Base-by-base conservation (phyloP, 2,329 filamentous ascomycete genomes). In the Botryotinia calthae region DNA sequence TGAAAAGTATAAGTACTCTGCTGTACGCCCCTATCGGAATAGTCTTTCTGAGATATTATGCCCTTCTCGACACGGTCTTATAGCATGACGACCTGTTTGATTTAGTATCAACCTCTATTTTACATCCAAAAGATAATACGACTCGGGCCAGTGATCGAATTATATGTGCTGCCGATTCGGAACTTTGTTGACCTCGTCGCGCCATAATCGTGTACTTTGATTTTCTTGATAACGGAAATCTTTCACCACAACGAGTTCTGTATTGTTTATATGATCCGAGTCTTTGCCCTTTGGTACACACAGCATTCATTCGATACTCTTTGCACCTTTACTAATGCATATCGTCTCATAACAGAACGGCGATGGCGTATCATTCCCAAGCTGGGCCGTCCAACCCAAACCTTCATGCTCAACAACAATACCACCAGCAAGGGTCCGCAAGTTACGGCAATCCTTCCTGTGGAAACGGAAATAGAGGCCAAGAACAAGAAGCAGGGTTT, bases 401-500 rank as follows among this genome's bases (percentile, higher is more conserved):
- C 40, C 64, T 64, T 25, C 70, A 51, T n/a, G 54, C 58, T 16
- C 62, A 64, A 59, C 70, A 59, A 59, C 64, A 66, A 59, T 51
- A 28, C 10, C 70, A 28, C 10, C 70, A 72, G 37, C 48, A 72
- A 61, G 51, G 48, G 28, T 42, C 62, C 20, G 46, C 62, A 28
- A 25, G 14, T 44, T 70, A 72, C 58, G 62, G 64, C 31, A 40
- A 58, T 44, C 51, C 62, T n/a, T 10, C 48, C 44, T 34, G 9
- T 7, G 62, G 63, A 31, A 48, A 67, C 9, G 48, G 12, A 58
- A 40, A 72, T 16, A 22, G 56, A 48, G 48, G 44, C 3, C 62
- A 67, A 42, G 70, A 72, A 37, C 70, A 34, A 12, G 51, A 48
- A 10, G 34, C 34, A 6, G 62, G 73, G 5, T 91, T 95, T 82